Percentiles rank a stretch among this genome's conserved stretches.
These are phyloP conservation scores for Epichloe gansuensis DNA, from an alignment of 2,329 filamentous ascomycete genomes.

Conservation along the genomic window DNA sequence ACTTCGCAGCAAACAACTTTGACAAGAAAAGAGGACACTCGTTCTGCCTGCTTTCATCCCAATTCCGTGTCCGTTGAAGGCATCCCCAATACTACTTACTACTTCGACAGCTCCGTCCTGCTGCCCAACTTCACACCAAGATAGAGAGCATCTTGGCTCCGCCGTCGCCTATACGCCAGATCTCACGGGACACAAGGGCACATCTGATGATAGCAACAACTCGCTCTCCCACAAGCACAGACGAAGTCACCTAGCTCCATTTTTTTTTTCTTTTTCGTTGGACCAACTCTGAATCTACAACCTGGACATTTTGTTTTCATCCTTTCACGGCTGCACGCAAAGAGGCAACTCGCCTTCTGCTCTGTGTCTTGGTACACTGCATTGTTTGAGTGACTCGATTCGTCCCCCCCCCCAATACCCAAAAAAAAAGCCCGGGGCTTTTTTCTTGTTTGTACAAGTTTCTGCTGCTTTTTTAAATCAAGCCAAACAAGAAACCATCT, in stretches of 20 bases:
- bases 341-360: conserved; percentile 1
- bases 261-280: too few species aligned
- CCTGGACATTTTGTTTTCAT: neutral
- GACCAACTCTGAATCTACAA: neutral
- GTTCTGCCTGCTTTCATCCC: neutral
- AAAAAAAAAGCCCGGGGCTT: conserved; percentile 3
- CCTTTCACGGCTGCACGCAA: conserved; percentile 1
- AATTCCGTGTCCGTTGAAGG: neutral
- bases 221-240: neutral
- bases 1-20: neutral
- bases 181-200: neutral
- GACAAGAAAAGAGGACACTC: neutral
- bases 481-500: neutral
- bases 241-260: neutral
- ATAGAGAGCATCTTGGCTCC: neutral
- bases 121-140: neutral
- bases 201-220: neutral
- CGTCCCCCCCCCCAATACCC: neutral
- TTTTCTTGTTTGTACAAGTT: neutral
- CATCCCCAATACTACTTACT: neutral
- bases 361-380: conserved; percentile 10
- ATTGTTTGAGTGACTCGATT: conserved; percentile 8
- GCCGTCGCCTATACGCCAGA: neutral
- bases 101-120: neutral
- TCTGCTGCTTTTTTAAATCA: neutral